Percentiles rank a stretch among this genome's conserved stretches.
Evolutionary conservation across 768 basidiomycete species (phyloP).

Genomic region (Phlebiopsis flavidoalba): DNA sequence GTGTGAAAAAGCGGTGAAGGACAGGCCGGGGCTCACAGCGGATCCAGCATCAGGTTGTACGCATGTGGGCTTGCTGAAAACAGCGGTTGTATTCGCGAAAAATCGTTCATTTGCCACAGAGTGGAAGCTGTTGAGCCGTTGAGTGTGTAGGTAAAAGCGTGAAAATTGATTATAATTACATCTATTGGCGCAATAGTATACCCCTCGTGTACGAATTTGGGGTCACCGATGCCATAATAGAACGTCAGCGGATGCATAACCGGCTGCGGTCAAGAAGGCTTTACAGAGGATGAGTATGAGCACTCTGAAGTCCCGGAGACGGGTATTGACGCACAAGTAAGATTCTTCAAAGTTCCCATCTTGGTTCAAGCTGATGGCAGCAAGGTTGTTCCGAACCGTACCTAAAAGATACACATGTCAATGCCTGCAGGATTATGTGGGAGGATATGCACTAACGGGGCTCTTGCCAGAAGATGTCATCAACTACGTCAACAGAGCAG

Average conservation of each 20-base stretch:
- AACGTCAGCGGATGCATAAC: conserved; percentile 46
- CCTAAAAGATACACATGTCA: background rate
- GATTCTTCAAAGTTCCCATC: conserved; percentile 38
- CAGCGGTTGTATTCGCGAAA: conserved; percentile 43
- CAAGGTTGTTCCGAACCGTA: conserved; percentile 26
- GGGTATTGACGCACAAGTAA: conserved; percentile 33
- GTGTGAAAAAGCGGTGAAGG: background rate
- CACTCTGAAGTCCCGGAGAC: no score
- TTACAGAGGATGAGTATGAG: background rate
- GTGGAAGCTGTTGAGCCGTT: conserved; percentile 29
- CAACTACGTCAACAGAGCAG: conserved; percentile 44
- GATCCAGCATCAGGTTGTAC: conserved; percentile 29
- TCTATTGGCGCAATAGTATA: conserved; percentile 45
- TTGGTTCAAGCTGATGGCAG: conserved; percentile 41
- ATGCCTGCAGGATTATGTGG: conserved; percentile 23
- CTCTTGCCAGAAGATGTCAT: conserved; percentile 36
- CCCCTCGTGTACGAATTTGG: conserved; percentile 39
- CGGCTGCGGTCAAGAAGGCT: conserved; percentile 52
- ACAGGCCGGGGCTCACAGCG: background rate
- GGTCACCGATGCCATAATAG: conserved; percentile 40
- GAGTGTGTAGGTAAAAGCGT: background rate
- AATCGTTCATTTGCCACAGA: conserved; percentile 38
- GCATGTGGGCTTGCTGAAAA: conserved; percentile 43
- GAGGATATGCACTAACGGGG: conserved; percentile 17
- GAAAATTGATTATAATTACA: conserved; percentile 22